A percentile compares a stretch with the other conserved stretches of the same genome.
phyloP scores from a whole-genome alignment of 2,329 filamentous ascomycete species.

The Coleophoma crateriformis region DNA sequence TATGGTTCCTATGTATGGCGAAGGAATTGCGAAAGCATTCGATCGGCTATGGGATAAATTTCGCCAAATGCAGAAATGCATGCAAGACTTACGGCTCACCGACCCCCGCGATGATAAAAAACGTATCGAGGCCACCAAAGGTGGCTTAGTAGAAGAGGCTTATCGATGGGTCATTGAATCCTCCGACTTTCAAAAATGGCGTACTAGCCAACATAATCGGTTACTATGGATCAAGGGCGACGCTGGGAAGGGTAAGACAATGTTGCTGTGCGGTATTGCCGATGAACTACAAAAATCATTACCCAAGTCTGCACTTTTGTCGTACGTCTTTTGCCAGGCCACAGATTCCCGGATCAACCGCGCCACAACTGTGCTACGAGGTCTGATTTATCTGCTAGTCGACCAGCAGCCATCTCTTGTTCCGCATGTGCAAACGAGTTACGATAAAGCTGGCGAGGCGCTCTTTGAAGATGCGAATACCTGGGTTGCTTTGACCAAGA shows the following conservation, averaged over 20 bases:
- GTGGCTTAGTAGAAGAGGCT: too few species aligned
- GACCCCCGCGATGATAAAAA: constrained; percentile 29
- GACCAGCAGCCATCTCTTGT: constrained; percentile 26
- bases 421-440: constrained; percentile 27
- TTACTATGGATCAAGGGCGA: constrained; percentile 24
- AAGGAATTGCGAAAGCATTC: constrained; percentile 24
- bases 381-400: constrained; percentile 34
- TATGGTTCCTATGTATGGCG: constrained; percentile 36
- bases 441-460: constrained; percentile 26
- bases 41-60: constrained; percentile 29
- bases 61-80: constrained; percentile 7
- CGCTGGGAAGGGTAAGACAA: constrained; percentile 15
- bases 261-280: too few species aligned
- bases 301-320: too few species aligned
- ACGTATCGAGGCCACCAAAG: constrained; percentile 23
- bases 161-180: too few species aligned
- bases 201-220: too few species aligned
- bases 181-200: too few species aligned
- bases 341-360: constrained; percentile 30
- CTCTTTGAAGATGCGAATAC: constrained; percentile 35
- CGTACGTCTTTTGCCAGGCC: constrained; percentile 36
- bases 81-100: constrained; percentile 21
- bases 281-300: too few species aligned
- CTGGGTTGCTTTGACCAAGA: constrained; percentile 28
- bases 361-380: constrained; percentile 32